Evolutionary conservation across 176 grass and related monocot genomes (phyloP).

Genomic region (Aegilops bicornis): DNA sequence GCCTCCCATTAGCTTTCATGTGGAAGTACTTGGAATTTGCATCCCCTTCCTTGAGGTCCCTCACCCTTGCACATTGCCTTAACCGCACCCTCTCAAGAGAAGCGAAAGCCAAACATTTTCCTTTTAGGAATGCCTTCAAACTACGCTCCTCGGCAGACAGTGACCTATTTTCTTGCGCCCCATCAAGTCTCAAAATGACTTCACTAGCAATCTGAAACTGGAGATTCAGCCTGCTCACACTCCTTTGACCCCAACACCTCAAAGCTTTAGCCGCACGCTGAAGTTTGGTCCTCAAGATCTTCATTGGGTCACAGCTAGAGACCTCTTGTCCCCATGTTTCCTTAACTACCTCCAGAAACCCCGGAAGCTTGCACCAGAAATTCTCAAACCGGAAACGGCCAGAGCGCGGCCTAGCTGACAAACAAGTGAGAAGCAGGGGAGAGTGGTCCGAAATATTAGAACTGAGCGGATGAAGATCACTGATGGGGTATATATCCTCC

Average conservation of each 20-base stretch:
- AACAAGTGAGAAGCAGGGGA: neutral
- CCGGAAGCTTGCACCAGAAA: no score
- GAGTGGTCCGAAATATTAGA: neutral
- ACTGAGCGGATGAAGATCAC: neutral
- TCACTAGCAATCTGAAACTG: neutral
- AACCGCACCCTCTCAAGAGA: neutral
- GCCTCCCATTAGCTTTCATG: neutral
- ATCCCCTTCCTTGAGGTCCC: neutral
- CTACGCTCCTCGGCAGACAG: neutral
- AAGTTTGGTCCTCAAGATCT: no score
- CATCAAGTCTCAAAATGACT: neutral
- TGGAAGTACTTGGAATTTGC: neutral
- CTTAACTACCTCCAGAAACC: no score
- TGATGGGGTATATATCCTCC: no score
- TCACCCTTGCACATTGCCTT: neutral
- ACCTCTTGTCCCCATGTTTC: no score
- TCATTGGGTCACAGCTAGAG: no score
- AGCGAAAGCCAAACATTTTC: no score
- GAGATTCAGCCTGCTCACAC: no score
- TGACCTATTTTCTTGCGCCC: fast-evolving
- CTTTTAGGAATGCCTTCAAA: neutral
- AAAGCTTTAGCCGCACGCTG: neutral
- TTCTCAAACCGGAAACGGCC: neutral
- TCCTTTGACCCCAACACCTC: neutral
- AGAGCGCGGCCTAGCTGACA: neutral